These are phyloP conservation scores for Aureobasidium sp. DNA, from an alignment of 2,329 filamentous ascomycete genomes.

Conservation along the genomic window DNA sequence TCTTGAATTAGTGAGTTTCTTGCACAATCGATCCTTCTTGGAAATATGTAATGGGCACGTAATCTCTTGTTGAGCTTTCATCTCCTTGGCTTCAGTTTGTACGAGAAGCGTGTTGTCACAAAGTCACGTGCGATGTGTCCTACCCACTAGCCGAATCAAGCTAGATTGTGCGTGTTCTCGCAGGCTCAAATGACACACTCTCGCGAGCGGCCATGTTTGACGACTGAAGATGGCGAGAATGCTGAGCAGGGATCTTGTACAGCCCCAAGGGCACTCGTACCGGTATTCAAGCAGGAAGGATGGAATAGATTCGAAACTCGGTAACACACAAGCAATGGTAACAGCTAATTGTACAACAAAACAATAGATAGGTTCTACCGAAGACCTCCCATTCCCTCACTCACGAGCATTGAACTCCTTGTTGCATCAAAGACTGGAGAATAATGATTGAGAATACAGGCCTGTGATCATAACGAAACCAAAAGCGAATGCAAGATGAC, in stretches of 20 bases:
- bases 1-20: too few species aligned
- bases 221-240: too few species aligned
- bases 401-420: not conserved
- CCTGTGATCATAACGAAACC: not conserved
- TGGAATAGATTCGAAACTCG: not conserved
- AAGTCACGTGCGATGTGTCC: not conserved
- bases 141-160: not conserved
- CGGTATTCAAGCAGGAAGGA: not conserved
- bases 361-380: not conserved
- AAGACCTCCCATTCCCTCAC: not conserved
- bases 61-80: not conserved
- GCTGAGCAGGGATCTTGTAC: not conserved
- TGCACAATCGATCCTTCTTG: too few species aligned
- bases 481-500: not conserved
- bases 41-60: too few species aligned
- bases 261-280: not conserved
- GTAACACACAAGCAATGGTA: not conserved
- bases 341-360: not conserved
- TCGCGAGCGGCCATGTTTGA: not conserved
- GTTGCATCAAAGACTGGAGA: not conserved
- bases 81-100: too few species aligned
- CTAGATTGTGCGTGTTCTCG: not conserved
- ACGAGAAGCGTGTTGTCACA: too few species aligned
- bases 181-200: not conserved
- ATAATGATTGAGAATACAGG: not conserved